phyloP scores from a whole-genome alignment of 768 basidiomycete species.

The Hortiboletus campestris region DNA sequence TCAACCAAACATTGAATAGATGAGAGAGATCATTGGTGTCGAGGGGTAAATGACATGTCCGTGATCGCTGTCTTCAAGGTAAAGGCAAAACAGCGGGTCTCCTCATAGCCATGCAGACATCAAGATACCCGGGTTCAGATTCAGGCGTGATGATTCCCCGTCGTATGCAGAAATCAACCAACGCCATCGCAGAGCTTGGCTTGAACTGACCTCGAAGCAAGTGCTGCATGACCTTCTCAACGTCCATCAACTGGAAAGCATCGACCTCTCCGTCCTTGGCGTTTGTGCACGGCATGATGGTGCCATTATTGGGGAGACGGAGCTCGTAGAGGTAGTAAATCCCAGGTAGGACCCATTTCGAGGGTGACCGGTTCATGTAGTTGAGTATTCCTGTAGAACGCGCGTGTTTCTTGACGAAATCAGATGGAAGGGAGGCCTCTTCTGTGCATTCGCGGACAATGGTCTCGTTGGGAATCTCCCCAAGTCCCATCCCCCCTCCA shows the following conservation, averaged over 20 bases:
- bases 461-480: constrained; percentile 36
- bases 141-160: constrained; percentile 31
- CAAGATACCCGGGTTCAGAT: constrained; percentile 23
- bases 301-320: constrained; percentile 35
- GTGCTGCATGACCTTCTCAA: constrained; percentile 31
- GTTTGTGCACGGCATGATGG: constrained; percentile 36
- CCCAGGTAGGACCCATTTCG: constrained; percentile 44
- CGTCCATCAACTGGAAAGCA: constrained; percentile 38
- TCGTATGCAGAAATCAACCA: constrained; percentile 42
- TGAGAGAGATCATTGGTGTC: not conserved
- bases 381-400: constrained; percentile 38
- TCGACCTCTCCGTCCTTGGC: constrained; percentile 43
- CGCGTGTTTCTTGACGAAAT: constrained; percentile 33
- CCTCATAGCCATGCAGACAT: constrained; percentile 24
- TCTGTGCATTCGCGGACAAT: constrained; percentile 43
- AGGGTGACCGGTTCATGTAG: constrained; percentile 42
- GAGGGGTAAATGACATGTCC: not conserved
- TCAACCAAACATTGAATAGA: not conserved
- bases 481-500: constrained; percentile 43
- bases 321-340: constrained; percentile 46
- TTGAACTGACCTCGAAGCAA: constrained; percentile 40
- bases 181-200: constrained; percentile 42
- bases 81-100: constrained; percentile 18
- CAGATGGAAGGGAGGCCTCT: constrained; percentile 41
- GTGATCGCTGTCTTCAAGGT: constrained; percentile 7